A percentile compares a stretch with the other conserved stretches of the same genome.
These are phyloP conservation scores for Calycina herbarum DNA, from an alignment of 2,329 filamentous ascomycete genomes.

Conservation along the genomic window DNA sequence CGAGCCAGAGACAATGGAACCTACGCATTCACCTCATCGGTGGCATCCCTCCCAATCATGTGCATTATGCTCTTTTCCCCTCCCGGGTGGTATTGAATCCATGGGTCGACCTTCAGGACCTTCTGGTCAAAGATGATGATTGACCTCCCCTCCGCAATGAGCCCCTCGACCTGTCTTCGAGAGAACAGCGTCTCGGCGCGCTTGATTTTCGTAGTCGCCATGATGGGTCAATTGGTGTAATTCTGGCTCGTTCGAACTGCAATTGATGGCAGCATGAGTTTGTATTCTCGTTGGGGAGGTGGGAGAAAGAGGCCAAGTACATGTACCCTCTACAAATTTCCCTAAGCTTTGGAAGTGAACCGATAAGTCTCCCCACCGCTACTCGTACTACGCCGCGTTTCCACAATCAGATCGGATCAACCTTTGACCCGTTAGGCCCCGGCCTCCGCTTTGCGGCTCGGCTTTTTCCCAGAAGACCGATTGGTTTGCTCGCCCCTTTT, in stretches of 20 bases:
- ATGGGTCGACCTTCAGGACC: slow-evolving; percentile 85
- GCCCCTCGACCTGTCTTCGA: slow-evolving; percentile 69
- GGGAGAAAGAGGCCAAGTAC: not conserved
- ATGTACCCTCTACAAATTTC: not conserved
- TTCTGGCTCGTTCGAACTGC: not conserved
- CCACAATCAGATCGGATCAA: too few relatives aligned
- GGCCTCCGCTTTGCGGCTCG: too few relatives aligned
- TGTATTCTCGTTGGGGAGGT: not conserved
- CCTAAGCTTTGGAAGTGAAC: not conserved
- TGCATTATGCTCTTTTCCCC: slow-evolving; percentile 89
- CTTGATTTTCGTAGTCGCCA: slow-evolving; percentile 16
- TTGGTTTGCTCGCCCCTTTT: too few relatives aligned
- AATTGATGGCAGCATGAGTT: not conserved
- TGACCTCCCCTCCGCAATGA: slow-evolving; percentile 79
- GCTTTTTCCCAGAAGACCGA: too few relatives aligned
- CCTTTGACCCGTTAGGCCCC: too few relatives aligned
- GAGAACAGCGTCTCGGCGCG: slow-evolving; percentile 46
- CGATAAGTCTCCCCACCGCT: slow-evolving; percentile 5
- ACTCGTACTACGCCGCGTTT: not conserved
- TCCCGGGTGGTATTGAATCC: slow-evolving; percentile 87
- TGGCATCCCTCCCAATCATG: slow-evolving; percentile 92
- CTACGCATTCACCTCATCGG: slow-evolving; percentile 89
- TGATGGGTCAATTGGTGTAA: slow-evolving; percentile 8
- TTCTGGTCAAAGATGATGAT: slow-evolving; percentile 79
- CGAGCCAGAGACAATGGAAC: slow-evolving; percentile 38